phyloP scores from a whole-genome alignment of 1,139 yeast species.

The Scheffersomyces quercinus region DNA sequence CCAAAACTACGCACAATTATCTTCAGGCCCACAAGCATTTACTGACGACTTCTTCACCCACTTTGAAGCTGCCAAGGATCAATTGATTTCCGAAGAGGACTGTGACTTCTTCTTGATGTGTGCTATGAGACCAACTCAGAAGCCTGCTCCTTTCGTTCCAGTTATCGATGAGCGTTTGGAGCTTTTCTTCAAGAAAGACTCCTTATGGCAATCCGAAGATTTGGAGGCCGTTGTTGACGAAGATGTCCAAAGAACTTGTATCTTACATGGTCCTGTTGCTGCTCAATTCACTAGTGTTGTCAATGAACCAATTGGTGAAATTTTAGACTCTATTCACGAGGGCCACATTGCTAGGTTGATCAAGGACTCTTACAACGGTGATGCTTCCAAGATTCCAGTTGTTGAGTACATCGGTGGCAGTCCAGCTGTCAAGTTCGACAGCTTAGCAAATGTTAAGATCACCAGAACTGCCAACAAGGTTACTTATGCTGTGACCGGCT shows the following conservation, averaged over 20 bases:
- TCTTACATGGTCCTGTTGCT: slow-evolving; percentile 97
- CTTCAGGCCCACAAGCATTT: slow-evolving; percentile 58
- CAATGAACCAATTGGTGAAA: slow-evolving; percentile 89
- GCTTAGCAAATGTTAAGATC: slow-evolving; percentile 27
- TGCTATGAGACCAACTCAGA: slow-evolving; percentile 83
- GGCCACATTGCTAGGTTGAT: slow-evolving; percentile 79
- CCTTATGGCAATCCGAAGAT: slow-evolving; percentile 98
- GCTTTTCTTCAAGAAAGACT: slow-evolving; percentile 96
- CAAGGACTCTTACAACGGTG: slow-evolving; percentile 69
- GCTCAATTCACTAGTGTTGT: slow-evolving; percentile 87
- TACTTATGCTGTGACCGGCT: slow-evolving; percentile 46
- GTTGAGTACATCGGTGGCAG: slow-evolving; percentile 88
- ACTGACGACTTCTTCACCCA: slow-evolving; percentile 60
- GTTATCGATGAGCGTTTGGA: slow-evolving; percentile 92
- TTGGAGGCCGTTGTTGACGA: slow-evolving; percentile 93
- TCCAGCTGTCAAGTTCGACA: slow-evolving; percentile 34
- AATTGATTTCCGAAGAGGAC: slow-evolving; percentile 93
- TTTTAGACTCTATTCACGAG: slow-evolving; percentile 83
- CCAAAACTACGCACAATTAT: slow-evolving; percentile 70
- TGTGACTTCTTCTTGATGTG: slow-evolving; percentile 86
- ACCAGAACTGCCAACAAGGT: slow-evolving; percentile 38
- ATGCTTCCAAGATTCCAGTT: slow-evolving; percentile 71
- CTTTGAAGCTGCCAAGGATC: slow-evolving; percentile 74
- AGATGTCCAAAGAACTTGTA: slow-evolving; percentile 98
- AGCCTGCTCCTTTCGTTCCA: slow-evolving; percentile 98